Conservation (phyloP, 75 land plant species). For the Selaginella tamariscina region DNA sequence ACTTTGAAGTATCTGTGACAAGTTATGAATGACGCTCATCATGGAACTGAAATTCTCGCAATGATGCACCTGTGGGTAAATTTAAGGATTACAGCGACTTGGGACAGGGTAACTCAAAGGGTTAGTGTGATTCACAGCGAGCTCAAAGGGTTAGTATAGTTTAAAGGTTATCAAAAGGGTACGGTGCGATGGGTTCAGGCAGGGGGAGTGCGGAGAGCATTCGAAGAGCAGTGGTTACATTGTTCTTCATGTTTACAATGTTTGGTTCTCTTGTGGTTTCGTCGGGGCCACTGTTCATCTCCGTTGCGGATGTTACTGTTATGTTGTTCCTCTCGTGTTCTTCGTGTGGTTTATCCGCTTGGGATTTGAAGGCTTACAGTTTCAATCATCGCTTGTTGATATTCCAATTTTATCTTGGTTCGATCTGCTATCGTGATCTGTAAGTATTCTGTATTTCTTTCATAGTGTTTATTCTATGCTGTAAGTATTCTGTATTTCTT, state of each 20-base stretch:
- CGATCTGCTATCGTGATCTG: slow-evolving; percentile 61
- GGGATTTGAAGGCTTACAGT: slow-evolving; percentile 46
- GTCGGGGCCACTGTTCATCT: slow-evolving; percentile 59
- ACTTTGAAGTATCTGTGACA: no score
- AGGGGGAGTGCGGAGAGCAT: slow-evolving; percentile 42
- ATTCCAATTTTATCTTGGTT: slow-evolving; percentile 67
- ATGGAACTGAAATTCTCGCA: not conserved
- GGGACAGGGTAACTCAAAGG: no score
- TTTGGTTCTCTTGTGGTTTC: slow-evolving; percentile 53
- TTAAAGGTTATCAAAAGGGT: no score
- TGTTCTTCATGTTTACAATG: slow-evolving; percentile 69
- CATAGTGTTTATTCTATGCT: not conserved
- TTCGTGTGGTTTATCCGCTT: slow-evolving; percentile 35
- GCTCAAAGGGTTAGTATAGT: no score
- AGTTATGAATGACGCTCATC: no score
- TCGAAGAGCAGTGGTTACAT: slow-evolving; percentile 43
- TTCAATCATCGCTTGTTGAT: slow-evolving; percentile 63
- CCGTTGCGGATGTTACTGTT: slow-evolving; percentile 46
- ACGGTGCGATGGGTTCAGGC: slow-evolving; percentile 37
- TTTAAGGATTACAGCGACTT: no score
- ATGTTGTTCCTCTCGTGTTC: slow-evolving; percentile 30
- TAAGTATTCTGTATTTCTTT: slow-evolving; percentile 21
- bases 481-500: not conserved
- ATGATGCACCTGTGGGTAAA: not conserved
- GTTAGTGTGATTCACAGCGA: no score